These are phyloP conservation scores for Pleurotus salmoneostramineus DNA, from an alignment of 768 basidiomycete species.

Conservation along the genomic window DNA sequence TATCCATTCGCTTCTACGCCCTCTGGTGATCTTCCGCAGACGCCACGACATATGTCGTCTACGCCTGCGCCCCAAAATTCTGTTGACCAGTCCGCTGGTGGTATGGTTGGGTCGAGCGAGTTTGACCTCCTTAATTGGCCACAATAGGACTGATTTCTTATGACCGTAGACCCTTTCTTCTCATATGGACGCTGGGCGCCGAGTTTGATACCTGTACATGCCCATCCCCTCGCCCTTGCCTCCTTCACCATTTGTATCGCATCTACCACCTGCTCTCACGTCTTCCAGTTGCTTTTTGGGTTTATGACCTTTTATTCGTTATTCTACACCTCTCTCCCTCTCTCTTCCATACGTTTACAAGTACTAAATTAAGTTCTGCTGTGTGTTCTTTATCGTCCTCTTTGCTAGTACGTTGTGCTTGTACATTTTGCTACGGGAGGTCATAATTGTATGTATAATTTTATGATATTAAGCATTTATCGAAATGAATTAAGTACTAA, in stretches of 20 bases:
- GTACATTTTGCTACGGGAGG: background rate
- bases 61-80: constrained; percentile 44
- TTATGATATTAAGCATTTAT: background rate
- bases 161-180: background rate
- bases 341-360: background rate
- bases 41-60: constrained; percentile 46
- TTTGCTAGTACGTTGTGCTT: background rate
- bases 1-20: constrained; percentile 38
- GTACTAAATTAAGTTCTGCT: background rate
- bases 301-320: constrained; percentile 38
- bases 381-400: background rate
- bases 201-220: constrained; percentile 39
- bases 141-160: constrained; percentile 25
- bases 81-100: constrained; percentile 35
- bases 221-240: constrained; percentile 5
- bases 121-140: constrained; percentile 62
- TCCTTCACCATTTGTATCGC: background rate
- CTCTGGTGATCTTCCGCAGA: constrained; percentile 29
- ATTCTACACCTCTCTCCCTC: background rate
- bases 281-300: constrained; percentile 29
- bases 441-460: background rate
- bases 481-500: background rate
- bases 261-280: constrained; percentile 4
- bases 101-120: constrained; percentile 42
- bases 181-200: background rate